These are phyloP conservation scores for Prototheca cutis DNA, from an alignment of 163 green algal species.

Conservation along the genomic window DNA sequence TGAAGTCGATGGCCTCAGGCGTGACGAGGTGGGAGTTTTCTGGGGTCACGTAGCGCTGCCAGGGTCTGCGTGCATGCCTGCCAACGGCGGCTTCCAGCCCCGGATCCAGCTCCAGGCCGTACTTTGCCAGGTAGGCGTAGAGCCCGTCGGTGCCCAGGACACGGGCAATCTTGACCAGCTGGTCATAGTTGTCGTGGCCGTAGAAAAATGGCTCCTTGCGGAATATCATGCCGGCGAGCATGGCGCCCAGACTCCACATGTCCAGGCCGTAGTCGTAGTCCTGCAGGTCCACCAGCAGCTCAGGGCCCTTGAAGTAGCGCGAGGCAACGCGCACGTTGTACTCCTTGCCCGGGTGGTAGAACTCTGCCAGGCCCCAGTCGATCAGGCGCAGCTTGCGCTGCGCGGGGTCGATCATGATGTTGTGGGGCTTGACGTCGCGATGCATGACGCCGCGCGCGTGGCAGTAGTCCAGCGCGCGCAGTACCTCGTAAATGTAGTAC, in stretches of 20 bases:
- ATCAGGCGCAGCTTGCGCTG: conserved; percentile 88
- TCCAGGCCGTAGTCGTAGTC: conserved; percentile 99
- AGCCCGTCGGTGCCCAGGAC: conserved; percentile 92
- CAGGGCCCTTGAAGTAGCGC: conserved; percentile 92
- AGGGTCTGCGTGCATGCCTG: conserved; percentile 80
- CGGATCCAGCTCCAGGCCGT: conserved; percentile 92
- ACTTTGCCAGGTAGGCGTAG: conserved; percentile 89
- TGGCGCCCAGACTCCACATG: conserved; percentile 87
- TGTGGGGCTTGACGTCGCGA: conserved; percentile 97
- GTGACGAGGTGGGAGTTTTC: conserved; percentile 92
- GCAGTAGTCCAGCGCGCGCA: conserved; percentile 78
- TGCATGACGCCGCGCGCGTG: conserved; percentile 92
- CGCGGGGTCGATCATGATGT: conserved; percentile 98
- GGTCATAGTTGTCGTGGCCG: conserved; percentile 98
- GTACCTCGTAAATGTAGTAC: conserved; percentile 98
- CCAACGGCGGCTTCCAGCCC: conserved; percentile 75
- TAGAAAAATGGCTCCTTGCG: conserved; percentile 96
- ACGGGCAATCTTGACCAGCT: conserved; percentile 95
- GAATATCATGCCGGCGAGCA: conserved; percentile 83
- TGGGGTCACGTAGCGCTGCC: conserved; percentile 83
- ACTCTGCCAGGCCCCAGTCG: conserved; percentile 98
- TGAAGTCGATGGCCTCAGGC: conserved; percentile 87
- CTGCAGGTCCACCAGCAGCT: conserved; percentile 97
- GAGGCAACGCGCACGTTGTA: conserved; percentile 95
- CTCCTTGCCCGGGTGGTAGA: conserved; percentile 80